Percentiles rank a stretch among this genome's conserved stretches.
These are phyloP conservation scores for Agaricus bisporus DNA, from an alignment of 768 basidiomycete species.

Conservation along the genomic window DNA sequence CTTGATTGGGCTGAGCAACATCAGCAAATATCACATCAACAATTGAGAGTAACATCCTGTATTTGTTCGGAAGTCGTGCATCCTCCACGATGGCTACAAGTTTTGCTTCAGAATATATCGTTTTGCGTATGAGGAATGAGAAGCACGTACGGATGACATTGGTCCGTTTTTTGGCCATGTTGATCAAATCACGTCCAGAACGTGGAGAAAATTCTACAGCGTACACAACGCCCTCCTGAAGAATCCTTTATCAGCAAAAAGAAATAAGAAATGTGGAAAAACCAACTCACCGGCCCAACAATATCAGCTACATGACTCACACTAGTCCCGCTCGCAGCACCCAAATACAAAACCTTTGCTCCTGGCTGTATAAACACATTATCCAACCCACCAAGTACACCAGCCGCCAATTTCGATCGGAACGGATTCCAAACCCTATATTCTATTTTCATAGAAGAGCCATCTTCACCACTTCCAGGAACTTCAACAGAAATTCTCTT, in stretches of 20 bases:
- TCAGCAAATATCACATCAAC: constrained; percentile 99
- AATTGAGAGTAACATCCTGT: constrained; percentile 92
- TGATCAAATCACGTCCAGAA: constrained; percentile 95
- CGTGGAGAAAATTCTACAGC: constrained; percentile 97
- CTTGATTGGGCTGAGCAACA: constrained; percentile 97
- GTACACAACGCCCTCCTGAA: constrained; percentile 90
- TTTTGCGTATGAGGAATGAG: not conserved
- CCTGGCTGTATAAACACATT: constrained; percentile 90
- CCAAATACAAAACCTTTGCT: constrained; percentile 94
- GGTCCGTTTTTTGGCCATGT: constrained; percentile 99
- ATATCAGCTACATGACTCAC: constrained; percentile 99
- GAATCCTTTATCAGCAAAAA: not conserved
- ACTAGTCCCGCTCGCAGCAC: constrained; percentile 96
- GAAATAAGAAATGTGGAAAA: not conserved
- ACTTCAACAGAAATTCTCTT: constrained; percentile 89
- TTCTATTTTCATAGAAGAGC: constrained; percentile 80
- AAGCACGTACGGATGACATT: constrained; percentile 87
- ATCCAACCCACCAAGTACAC: constrained; percentile 93
- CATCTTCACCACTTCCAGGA: constrained; percentile 19
- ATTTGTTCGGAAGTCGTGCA: constrained; percentile 92
- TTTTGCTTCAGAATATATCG: not conserved
- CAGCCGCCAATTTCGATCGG: constrained; percentile 93
- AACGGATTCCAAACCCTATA: constrained; percentile 99
- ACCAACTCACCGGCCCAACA: constrained; percentile 77
- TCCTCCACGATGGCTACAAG: constrained; percentile 89